Evolutionary conservation across 306 rosid species (phyloP).

Genomic region (Cotoneaster glaucophyllus): DNA sequence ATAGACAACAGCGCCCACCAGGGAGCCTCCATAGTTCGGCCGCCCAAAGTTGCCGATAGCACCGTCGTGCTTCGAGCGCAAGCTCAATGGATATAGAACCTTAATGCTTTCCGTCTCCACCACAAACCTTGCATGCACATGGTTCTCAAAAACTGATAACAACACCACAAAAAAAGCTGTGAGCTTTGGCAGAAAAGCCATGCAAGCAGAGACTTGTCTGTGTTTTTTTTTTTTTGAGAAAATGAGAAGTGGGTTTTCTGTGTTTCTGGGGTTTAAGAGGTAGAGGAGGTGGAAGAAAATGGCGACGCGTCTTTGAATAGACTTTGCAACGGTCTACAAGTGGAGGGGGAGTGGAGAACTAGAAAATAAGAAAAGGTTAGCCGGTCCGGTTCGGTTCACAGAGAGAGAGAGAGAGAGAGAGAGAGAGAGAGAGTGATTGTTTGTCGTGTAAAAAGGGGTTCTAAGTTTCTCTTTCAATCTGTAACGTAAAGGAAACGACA

Average conservation of each 20-base stretch:
- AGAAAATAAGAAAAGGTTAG: not conserved
- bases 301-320: not conserved
- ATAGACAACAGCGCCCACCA: constrained; percentile 63
- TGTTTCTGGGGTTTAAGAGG: not conserved
- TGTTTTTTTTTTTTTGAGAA: not conserved
- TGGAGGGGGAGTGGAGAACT: constrained; percentile 8
- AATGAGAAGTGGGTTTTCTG: not conserved
- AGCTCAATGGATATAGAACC: constrained; percentile 46
- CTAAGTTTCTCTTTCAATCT: constrained; percentile 33
- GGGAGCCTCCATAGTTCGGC: constrained; percentile 81
- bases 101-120: constrained; percentile 75
- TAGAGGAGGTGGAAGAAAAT: not conserved
- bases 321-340: constrained; percentile 29
- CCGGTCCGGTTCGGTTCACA: constrained; percentile 6
- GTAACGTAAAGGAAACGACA: constrained; percentile 54
- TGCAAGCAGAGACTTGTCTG: not conserved
- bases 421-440: not conserved
- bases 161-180: not conserved
- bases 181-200: constrained; percentile 25
- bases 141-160: not conserved
- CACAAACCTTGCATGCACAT: constrained; percentile 43
- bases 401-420: constrained; percentile 15
- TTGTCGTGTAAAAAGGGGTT: constrained; percentile 19
- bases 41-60: constrained; percentile 86
- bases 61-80: constrained; percentile 48